Evolutionary conservation across 768 basidiomycete genomes (phyloP).

Genomic region (Boletus tylopilopsis): DNA sequence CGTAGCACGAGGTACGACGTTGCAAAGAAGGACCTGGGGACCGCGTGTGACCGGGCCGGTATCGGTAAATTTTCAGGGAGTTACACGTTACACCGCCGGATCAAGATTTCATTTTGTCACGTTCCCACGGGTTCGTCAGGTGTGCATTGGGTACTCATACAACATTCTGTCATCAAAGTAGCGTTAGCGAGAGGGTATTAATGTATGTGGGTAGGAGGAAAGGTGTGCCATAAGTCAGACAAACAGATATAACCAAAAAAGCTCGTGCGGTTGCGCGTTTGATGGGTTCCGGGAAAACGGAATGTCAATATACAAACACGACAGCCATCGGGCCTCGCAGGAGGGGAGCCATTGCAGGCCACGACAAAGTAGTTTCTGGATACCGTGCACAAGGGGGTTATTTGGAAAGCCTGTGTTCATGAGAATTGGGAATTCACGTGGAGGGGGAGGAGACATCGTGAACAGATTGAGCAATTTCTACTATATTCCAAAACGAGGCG

Average conservation of each 20-base stretch:
- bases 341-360: background rate
- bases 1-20: background rate
- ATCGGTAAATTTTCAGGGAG: background rate
- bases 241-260: background rate
- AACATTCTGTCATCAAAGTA: background rate
- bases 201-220: background rate
- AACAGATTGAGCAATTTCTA: slow-evolving; percentile 3
- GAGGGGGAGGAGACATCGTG: background rate
- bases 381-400: slow-evolving; percentile 2
- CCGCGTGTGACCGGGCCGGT: background rate
- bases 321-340: background rate
- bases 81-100: background rate
- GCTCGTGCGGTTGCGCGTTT: slow-evolving; percentile 1
- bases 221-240: background rate
- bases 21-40: background rate
- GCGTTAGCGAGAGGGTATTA: background rate
- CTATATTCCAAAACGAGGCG: slow-evolving; percentile 7
- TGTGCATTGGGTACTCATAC: slow-evolving; percentile 3
- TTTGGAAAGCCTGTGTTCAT: background rate
- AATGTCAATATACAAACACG: background rate
- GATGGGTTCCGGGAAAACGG: background rate
- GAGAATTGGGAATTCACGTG: background rate
- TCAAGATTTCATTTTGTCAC: too few species aligned
- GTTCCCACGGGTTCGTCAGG: background rate
- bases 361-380: slow-evolving; percentile 16